Conservation (phyloP, 129 eudicot species). For the Solidago caesia region DNA sequence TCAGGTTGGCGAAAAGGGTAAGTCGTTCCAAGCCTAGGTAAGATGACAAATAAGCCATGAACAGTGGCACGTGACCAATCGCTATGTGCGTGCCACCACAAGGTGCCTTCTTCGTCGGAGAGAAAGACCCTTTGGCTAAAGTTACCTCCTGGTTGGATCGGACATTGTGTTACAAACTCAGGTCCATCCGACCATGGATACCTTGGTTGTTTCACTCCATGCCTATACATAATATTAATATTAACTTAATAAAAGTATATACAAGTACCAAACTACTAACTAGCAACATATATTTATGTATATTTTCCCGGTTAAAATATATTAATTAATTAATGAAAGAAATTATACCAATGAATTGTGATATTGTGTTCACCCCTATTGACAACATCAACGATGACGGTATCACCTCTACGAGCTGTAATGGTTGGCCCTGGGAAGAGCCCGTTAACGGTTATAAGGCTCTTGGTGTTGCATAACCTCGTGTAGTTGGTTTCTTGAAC, state of each 20-base stretch:
- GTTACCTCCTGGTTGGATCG: conserved; percentile 53
- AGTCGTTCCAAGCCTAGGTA: conserved; percentile 38
- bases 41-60: conserved; percentile 45
- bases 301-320: neutral
- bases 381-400: conserved; percentile 40
- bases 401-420: conserved; percentile 44
- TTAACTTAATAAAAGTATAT: neutral
- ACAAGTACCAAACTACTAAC: too few species aligned
- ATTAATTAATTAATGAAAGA: neutral
- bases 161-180: conserved; percentile 59
- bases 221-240: conserved; percentile 36
- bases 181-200: conserved; percentile 78
- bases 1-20: conserved; percentile 58
- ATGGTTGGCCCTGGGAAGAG: conserved; percentile 55
- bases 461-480: conserved; percentile 49
- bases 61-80: conserved; percentile 70
- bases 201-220: conserved; percentile 67
- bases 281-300: neutral
- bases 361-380: conserved; percentile 42
- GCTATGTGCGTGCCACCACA: conserved; percentile 81
- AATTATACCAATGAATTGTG: conserved; percentile 49
- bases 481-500: conserved; percentile 43
- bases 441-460: conserved; percentile 49
- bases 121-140: conserved; percentile 46
- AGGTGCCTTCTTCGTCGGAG: conserved; percentile 59